A percentile compares a stretch with the other conserved stretches of the same genome.
Conservation (phyloP, 768 basidiomycete genomes). For the Trametes villosa region DNA sequence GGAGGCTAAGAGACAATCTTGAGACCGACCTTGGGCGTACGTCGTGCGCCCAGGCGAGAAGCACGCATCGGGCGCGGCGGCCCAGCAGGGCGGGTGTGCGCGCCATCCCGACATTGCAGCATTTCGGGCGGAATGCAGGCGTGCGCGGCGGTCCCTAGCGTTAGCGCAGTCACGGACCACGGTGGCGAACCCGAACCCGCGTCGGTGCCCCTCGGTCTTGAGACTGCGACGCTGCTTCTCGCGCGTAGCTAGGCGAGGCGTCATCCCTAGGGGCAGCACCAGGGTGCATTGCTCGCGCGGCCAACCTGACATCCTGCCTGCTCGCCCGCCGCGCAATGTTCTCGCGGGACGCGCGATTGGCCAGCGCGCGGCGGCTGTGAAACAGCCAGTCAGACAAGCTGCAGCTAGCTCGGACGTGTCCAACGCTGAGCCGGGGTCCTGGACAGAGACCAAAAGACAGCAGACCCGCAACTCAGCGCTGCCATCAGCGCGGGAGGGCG, state of each 20-base stretch:
- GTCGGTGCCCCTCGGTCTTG: too few relatives aligned
- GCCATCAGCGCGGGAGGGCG: too few relatives aligned
- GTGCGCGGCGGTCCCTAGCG: not conserved
- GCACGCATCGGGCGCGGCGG: too few relatives aligned
- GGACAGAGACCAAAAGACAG: too few relatives aligned
- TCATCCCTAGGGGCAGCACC: not conserved
- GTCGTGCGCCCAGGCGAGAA: too few relatives aligned
- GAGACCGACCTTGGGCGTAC: not conserved
- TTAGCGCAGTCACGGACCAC: too few relatives aligned
- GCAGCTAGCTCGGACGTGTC: slow-evolving; percentile 1
- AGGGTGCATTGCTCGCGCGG: slow-evolving; percentile 6
- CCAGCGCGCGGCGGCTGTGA: slow-evolving; percentile 1
- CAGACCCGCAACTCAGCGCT: too few relatives aligned
- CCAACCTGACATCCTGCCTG: slow-evolving; percentile 11
- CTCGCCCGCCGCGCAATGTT: slow-evolving; percentile 3
- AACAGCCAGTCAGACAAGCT: slow-evolving; percentile 11
- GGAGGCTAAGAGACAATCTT: slow-evolving; percentile 8
- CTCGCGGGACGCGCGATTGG: slow-evolving; percentile 8
- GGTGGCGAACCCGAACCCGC: too few relatives aligned
- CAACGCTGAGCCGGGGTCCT: too few relatives aligned
- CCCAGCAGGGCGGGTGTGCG: not conserved
- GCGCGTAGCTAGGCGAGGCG: too few relatives aligned
- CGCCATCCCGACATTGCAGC: slow-evolving; percentile 11
- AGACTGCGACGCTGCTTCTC: too few relatives aligned
- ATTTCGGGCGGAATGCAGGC: slow-evolving; percentile 6